phyloP scores from a whole-genome alignment of 2,329 filamentous ascomycete species.

The Venturia effusa region DNA sequence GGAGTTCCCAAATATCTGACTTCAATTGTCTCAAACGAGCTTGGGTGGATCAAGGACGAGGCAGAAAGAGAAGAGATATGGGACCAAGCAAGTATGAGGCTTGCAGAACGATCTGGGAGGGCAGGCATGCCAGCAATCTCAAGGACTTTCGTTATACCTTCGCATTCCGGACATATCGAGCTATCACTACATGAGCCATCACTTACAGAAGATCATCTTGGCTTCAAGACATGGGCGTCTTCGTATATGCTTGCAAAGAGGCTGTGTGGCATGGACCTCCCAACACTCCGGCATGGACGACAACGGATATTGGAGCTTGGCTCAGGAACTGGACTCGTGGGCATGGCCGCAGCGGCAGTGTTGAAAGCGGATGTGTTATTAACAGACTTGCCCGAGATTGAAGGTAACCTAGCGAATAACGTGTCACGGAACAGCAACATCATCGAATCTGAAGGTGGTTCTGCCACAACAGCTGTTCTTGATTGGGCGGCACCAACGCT shows the following conservation, averaged over 20 bases:
- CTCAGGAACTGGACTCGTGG: conserved; percentile 83
- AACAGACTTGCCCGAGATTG: conserved; percentile 76
- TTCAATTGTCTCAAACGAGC: conserved; percentile 53
- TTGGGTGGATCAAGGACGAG: conserved; percentile 60
- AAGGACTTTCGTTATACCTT: conserved; percentile 48
- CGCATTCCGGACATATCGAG: conserved; percentile 36
- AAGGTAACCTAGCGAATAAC: conserved; percentile 71
- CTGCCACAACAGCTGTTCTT: conserved; percentile 52
- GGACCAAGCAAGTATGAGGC: conserved; percentile 65
- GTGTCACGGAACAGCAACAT: conserved; percentile 49
- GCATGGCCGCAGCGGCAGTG: conserved; percentile 68
- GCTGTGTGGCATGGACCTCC: conserved; percentile 34
- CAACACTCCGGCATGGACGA: conserved; percentile 8
- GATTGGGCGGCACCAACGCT: conserved; percentile 60
- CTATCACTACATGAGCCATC: conserved; percentile 76
- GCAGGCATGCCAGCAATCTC: conserved; percentile 54
- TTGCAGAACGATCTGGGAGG: conserved; percentile 79
- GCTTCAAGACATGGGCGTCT: conserved; percentile 91
- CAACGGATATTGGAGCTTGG: conserved; percentile 62
- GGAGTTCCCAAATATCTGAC: conserved; percentile 56
- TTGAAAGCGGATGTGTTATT: conserved; percentile 58
- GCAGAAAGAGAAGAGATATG: conserved; percentile 59
- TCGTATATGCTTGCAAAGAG: conserved; percentile 75
- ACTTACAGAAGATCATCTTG: conserved; percentile 76
- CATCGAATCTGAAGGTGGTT: conserved; percentile 45